Base-by-base conservation (phyloP, 345 rosid species). In the Hevea brasiliensis region DNA sequence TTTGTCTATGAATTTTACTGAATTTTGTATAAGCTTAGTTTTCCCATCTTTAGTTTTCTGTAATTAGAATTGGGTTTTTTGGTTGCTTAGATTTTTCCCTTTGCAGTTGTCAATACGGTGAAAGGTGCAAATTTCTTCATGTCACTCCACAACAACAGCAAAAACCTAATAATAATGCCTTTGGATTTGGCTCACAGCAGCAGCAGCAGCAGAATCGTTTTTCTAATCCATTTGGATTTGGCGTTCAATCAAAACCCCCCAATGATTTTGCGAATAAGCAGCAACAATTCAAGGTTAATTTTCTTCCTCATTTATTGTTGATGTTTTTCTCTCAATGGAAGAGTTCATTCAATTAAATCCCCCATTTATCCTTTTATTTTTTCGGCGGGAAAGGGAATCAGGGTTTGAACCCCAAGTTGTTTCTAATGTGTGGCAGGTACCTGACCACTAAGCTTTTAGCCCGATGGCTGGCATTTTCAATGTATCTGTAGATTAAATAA, bases 101-200 rank as follows among this genome's bases (percentile, higher is more conserved):
- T 82, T 85, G 70, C 88, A 94, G 98, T 81, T 94, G 97, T 76
- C 84, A 77, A 79, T 94, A 82, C 42, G 98, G 97, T 24, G 97
- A 84, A 58, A 78, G 82, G 18, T 92, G 98, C 81, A 90, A 70
- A 75, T 90, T 71, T 77, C 84, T 94, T 75, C 98, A 92, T 76
- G 84, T 72, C 41, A 78, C 67, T 40, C 92, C 72, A 76, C 89
- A 72, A 68, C 89, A 83, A 72, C 90, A 82, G 64, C 87, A 80
- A 7, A 81, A 72, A 47, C 45, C 67, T 23, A 74, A 18, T 23
- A 71, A 12, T 20, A 69, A 69, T 51, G 64, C 82, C 40, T 70
- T 74, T 57, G 82, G 82, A 13, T 76, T 76, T 32, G 79, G 79
- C 18, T 23, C 56, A 4, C 61, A 37, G 14, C 74, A 76, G 17